Evolutionary conservation across 1,139 yeast genomes (phyloP), one percentile per base, ranked within the genome.

Genomic region (Taphrina communis): DNA sequence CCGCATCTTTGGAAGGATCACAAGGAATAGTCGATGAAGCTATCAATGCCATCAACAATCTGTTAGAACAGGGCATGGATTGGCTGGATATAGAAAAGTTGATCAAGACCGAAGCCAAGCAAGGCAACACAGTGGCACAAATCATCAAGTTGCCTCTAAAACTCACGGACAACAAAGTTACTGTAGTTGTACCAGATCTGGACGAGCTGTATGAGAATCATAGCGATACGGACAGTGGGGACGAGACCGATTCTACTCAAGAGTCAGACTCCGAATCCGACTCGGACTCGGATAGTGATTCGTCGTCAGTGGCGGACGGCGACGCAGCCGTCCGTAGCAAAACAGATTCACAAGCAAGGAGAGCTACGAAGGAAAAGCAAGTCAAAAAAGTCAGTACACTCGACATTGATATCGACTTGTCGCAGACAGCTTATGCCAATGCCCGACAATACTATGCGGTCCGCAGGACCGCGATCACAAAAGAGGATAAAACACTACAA

Each of bases 61-160:
- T 90, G 69, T 73, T 93, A 6, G 87, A 88, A 66, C 96, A 90
- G 76, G 95, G 91, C 73, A 90, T 91, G 93, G 98, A 94, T 76
- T 94, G 99, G 99, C 84, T 86, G 44, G 89, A 91, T 72, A 92
- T 93, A 71, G 97, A 89, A 76, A 86, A 88, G 72, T 80, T 88
- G 69, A 87, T 94, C 68, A 80, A 83, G 68, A 82, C 87, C 63
- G 97, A 93, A 74, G 88, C 90, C 74, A 78, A 81, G 1, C 84
- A 88, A 72, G 88, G 88, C 0, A 89, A 89, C 74, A 77, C 80
- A 2, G 81, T 88, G 65, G 97, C 97, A 0, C 79, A 80, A 53
- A 75, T 82, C 69, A 88, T 93, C 67, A 81, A 82, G 59, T 76
- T 87, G 50, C 96, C 97, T 0, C 82, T 94, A 74, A 86, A 91